phyloP scores from a whole-genome alignment of 2,329 filamentous ascomycete genomes.

The Colletotrichum magnum region DNA sequence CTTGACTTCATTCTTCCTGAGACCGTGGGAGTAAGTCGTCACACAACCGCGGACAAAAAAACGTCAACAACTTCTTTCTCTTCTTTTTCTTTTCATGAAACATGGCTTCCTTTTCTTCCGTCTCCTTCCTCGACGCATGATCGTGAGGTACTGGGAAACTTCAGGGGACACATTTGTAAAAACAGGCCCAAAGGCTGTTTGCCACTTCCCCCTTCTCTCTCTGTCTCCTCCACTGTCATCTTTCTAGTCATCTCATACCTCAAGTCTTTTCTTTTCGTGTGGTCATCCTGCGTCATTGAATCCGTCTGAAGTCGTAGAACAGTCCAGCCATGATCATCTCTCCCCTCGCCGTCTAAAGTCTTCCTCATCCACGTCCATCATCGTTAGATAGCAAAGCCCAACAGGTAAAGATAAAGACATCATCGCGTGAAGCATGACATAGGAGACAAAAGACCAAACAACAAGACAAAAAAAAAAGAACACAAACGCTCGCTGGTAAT shows the following conservation, averaged over 20 bases:
- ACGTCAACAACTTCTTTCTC: not conserved
- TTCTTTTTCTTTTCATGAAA: not conserved
- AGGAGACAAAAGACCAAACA: conserved; percentile 19
- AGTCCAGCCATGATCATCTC: conserved; percentile 1
- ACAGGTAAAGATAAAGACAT: conserved; percentile 7
- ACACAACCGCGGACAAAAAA: not conserved
- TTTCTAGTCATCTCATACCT: no score
- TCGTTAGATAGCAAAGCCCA: conserved; percentile 15
- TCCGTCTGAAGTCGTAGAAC: not conserved
- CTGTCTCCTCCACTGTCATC: not conserved
- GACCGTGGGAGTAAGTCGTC: not conserved
- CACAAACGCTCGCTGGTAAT: conserved; percentile 20
- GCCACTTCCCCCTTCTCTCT: not conserved
- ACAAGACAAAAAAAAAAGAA: conserved; percentile 30
- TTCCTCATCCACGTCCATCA: not conserved
- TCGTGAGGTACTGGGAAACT: not conserved
- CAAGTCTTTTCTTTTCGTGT: not conserved
- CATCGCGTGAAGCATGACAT: not conserved
- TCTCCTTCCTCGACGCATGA: not conserved
- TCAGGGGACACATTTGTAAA: not conserved
- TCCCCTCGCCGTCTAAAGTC: not conserved
- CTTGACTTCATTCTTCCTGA: not conserved
- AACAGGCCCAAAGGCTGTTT: not conserved
- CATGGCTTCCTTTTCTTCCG: not conserved
- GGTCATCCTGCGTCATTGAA: conserved; percentile 9